A percentile compares a stretch with the other conserved stretches of the same genome.
These are phyloP conservation scores for Linnemannia zychae DNA, from an alignment of 192 early-diverging fungal species.

Conservation along the genomic window DNA sequence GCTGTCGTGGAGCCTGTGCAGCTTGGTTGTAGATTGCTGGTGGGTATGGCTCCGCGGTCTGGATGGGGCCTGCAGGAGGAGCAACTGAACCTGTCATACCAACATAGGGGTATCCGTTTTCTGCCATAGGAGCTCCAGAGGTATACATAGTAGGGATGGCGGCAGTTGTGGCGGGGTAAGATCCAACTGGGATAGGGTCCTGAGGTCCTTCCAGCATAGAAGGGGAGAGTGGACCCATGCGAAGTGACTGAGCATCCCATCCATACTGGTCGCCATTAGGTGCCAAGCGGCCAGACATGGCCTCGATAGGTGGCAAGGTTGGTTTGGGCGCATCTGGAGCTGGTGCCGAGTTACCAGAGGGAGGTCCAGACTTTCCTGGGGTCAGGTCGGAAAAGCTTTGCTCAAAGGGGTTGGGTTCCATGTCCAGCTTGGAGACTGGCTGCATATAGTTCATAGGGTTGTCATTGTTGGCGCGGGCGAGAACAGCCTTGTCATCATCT, in stretches of 20 bases:
- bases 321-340: slow-evolving; percentile 55
- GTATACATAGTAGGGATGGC: slow-evolving; percentile 30
- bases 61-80: slow-evolving; percentile 21
- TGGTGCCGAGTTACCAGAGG: slow-evolving; percentile 8
- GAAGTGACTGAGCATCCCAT: slow-evolving; percentile 75
- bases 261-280: slow-evolving; percentile 51
- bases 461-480: slow-evolving; percentile 14
- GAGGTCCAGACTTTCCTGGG: slow-evolving; percentile 11
- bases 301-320: slow-evolving; percentile 78
- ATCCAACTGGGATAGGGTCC: slow-evolving; percentile 35
- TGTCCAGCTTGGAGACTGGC: slow-evolving; percentile 73
- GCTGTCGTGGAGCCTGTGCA: slow-evolving; percentile 7
- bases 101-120: slow-evolving; percentile 33
- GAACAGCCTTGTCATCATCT: slow-evolving; percentile 22
- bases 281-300: slow-evolving; percentile 63
- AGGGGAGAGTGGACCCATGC: slow-evolving; percentile 81
- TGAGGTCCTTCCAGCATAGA: slow-evolving; percentile 82
- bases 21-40: slow-evolving; percentile 30
- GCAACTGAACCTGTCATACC: slow-evolving; percentile 20
- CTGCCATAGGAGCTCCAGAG: slow-evolving; percentile 14
- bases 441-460: slow-evolving; percentile 21
- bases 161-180: slow-evolving; percentile 26
- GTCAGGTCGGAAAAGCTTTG: slow-evolving; percentile 75
- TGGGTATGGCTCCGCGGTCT: slow-evolving; percentile 35
- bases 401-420: slow-evolving; percentile 93